Evolutionary conservation across 257 asterid genomes (phyloP), one percentile per base, ranked within the genome.

Genomic region (Catharanthus roseus): DNA sequence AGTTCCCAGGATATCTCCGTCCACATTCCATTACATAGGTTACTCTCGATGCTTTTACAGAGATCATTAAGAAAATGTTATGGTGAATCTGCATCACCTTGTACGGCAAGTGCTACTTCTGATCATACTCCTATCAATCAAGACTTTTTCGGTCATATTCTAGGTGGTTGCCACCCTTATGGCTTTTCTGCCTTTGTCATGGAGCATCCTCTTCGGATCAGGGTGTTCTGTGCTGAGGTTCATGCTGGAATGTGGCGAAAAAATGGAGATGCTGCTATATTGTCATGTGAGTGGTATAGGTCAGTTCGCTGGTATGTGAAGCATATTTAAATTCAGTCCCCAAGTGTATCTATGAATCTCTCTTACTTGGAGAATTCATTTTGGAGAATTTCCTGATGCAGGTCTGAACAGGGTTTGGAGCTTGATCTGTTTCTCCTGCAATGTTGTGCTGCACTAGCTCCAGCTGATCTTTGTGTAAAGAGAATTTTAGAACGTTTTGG

Each of bases 241-340:
- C 93, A 83, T 74, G 96, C 99, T 75, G 96, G 96, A 76, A 87
- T 95, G 97, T 95, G 99, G 99, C 93, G 93, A 74, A 82, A 88
- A 84, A 88, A 91, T 77, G 97, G 95, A 71, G 98, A 95, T 80
- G 83, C 89, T 71, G 88, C 97, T 67, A 75, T 87, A 85, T 80
- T 95, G 72, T 89, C 89, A 61, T 86, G 87, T 76, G 97, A 88
- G 70, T 91, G 96, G 95, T 95, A 92, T 68, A 96, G 96, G 62
- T 89, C 96, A 33, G 95, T 87, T 74, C 96, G 90, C 75, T 87
- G 97, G 99, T 95, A 84, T 62, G 96, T 83, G 65, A 61, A 47
- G 33, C 49, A 60, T 72, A 57, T 72, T 69, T 19, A 28, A 47
- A 51, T 69, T 42, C 56, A 65, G 51, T 71, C 34, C 72, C 69